Base-by-base conservation (phyloP, 192 early-diverging fungal species). In the Phlyctochytrium planicorne region DNA sequence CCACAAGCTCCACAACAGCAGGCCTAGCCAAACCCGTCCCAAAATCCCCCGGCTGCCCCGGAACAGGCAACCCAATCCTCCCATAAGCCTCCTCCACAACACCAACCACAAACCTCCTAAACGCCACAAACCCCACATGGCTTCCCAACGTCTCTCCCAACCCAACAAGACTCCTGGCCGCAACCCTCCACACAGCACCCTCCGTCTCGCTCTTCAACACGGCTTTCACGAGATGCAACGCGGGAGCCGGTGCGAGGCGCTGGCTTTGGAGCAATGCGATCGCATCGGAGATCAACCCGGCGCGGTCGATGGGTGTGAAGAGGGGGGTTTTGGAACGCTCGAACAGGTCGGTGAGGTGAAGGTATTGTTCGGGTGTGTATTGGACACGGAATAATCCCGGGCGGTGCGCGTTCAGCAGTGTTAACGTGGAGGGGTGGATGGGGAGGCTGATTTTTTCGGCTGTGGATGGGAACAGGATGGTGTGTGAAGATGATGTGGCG, bases 221-320 rank as follows among this genome's bases (percentile, higher is more conserved):
- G 4, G 17, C 20, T n/a, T n/a, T n/a, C 63, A 60, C 1, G n/a
- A 60, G 12, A 16, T n/a, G 17, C 31, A 37, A 52, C n/a, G 66
- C 34, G 16, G 16, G 6, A 30, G 30, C 40, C 0, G 40, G 25
- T 0, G 47, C 24, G 30, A 60, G 27, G 14, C 57, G 60, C 27
- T 62, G 52, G 3, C 59, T 29, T 27, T 69, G 62, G 6, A 59
- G 32, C 56, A 74, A 30, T 17, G 73, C 62, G 24, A 74, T 40
- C 61, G 68, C 31, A 59, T 74, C 73, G 32, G 55, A 56, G 0
- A 74, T 67, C 33, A 74, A 62, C n/a, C 73, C 73, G 23, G 67
- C 73, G 14, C 73, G 60, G 30, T 69, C 73, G 23, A 50, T 35
- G 1, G 62, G 29, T 27, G n/a, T 10, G 27, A 74, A 30, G 0